Conservation (phyloP, 108 stramenopile species). For the Stephanodiscus triporus region DNA sequence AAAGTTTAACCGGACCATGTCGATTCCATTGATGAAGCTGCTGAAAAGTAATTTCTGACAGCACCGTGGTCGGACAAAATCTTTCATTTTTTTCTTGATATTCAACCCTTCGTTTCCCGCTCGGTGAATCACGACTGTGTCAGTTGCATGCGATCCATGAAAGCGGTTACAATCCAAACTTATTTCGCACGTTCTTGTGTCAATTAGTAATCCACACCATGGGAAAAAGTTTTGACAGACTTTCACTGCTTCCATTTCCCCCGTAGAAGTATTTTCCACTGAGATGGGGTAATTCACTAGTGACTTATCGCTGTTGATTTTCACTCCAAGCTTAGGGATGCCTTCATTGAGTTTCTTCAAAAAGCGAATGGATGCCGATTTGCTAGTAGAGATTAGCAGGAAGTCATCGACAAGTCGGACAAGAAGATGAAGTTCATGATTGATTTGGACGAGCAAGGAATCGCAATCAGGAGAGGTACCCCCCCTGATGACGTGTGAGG, state of each 20-base stretch:
- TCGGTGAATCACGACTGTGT: constrained; percentile 61
- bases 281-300: constrained; percentile 29
- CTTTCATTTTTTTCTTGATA: constrained; percentile 59
- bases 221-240: constrained; percentile 49
- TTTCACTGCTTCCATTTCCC: constrained; percentile 8
- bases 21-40: constrained; percentile 56
- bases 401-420: constrained; percentile 88
- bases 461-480: constrained; percentile 12
- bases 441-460: constrained; percentile 13
- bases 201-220: constrained; percentile 89
- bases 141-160: constrained; percentile 46
- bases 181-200: constrained; percentile 77
- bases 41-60: constrained; percentile 74
- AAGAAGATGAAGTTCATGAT: constrained; percentile 45
- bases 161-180: constrained; percentile 73
- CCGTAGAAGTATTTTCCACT: constrained; percentile 6
- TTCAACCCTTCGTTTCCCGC: constrained; percentile 55
- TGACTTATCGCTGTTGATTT: constrained; percentile 77
- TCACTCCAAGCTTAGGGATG: constrained; percentile 63
- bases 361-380: constrained; percentile 49
- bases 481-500: constrained; percentile 22
- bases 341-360: constrained; percentile 63
- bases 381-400: constrained; percentile 66
- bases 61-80: constrained; percentile 82
- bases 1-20: constrained; percentile 63